These are phyloP conservation scores for Heterobasidion parviporum DNA, from an alignment of 1,284 basidiomycete species.

Conservation along the genomic window DNA sequence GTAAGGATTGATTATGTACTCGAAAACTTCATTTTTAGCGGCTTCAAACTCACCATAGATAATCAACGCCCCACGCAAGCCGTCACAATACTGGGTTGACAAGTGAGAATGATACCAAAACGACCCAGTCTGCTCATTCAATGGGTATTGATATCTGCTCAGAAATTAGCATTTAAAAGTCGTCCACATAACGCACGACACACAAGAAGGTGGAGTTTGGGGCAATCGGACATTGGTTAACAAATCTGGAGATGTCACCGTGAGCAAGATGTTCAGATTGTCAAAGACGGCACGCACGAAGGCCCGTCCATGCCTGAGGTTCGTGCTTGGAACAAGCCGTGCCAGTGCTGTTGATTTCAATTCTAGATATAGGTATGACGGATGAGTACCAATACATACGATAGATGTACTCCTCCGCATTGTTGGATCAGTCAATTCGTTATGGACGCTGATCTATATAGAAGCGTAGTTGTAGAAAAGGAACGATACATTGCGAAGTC, in stretches of 20 bases:
- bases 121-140: constrained; percentile 21
- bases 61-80: constrained; percentile 26
- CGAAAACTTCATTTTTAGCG: background rate
- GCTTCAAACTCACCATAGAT: constrained; percentile 21
- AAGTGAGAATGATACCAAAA: constrained; percentile 19
- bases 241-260: constrained; percentile 16
- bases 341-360: constrained; percentile 11
- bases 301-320: background rate
- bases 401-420: constrained; percentile 27
- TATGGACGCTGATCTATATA: constrained; percentile 25
- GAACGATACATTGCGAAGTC: background rate
- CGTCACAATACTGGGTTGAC: constrained; percentile 34
- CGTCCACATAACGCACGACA: no score
- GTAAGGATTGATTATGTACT: background rate
- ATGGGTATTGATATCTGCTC: constrained; percentile 3
- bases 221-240: constrained; percentile 45
- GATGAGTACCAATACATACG: background rate
- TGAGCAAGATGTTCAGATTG: constrained; percentile 21
- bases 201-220: constrained; percentile 19
- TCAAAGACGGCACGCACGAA: constrained; percentile 25
- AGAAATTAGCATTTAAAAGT: constrained; percentile 33
- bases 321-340: background rate
- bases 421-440: constrained; percentile 23
- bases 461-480: constrained; percentile 3
- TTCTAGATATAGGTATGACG: no score